Evolutionary conservation across 306 rosid genomes (phyloP).

Genomic region (Vicia sativa): DNA sequence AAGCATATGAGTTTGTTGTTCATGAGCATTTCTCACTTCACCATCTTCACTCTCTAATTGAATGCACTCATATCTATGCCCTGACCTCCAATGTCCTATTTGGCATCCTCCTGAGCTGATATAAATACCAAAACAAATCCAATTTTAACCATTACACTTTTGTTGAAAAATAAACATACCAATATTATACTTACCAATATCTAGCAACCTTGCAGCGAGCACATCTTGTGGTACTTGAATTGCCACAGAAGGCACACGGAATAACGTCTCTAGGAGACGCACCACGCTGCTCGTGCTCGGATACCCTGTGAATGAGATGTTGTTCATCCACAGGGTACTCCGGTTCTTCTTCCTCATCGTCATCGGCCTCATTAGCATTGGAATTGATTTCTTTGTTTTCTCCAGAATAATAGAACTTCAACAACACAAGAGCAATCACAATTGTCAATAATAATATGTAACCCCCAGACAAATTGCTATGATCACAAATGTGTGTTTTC

Average conservation of each 20-base stretch:
- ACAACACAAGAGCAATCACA: slow-evolving; percentile 4
- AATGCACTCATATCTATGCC: slow-evolving; percentile 42
- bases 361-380: slow-evolving; percentile 13
- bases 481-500: slow-evolving; percentile 19
- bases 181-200: slow-evolving; percentile 40
- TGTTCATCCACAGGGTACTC: neutral
- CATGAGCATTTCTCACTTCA: slow-evolving; percentile 12
- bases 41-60: slow-evolving; percentile 1
- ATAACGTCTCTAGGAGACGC: neutral
- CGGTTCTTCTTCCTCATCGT: slow-evolving; percentile 10
- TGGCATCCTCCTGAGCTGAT: slow-evolving; percentile 45
- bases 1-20: neutral
- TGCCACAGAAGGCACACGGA: slow-evolving; percentile 40
- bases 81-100: slow-evolving; percentile 40
- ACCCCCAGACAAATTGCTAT: neutral
- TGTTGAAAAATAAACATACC: neutral
- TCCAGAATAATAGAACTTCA: neutral
- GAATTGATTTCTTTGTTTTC: neutral
- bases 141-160: neutral
- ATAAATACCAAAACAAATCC: neutral
- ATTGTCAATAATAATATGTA: slow-evolving; percentile 8
- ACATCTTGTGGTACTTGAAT: slow-evolving; percentile 36
- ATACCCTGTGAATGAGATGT: neutral
- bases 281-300: neutral
- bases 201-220: slow-evolving; percentile 49